Percentiles rank a stretch among this genome's conserved stretches.
Conservation (phyloP, 345 rosid genomes). For the Salix suchowensis region DNA sequence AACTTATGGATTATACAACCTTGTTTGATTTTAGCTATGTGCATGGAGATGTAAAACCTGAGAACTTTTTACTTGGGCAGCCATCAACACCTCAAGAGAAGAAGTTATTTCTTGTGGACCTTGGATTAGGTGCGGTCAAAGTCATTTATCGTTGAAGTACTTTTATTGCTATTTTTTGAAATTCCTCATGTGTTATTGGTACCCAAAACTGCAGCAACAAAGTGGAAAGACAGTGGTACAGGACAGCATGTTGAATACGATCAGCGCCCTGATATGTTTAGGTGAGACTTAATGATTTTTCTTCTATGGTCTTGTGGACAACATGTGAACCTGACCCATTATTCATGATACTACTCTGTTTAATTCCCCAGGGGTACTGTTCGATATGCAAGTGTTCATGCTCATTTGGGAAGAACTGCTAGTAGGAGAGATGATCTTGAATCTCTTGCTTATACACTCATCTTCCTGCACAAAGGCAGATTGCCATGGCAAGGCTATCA, state of each 20-base stretch:
- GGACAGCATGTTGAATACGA: constrained; percentile 33
- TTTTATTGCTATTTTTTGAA: neutral
- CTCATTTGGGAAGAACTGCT: constrained; percentile 36
- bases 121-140: constrained; percentile 36
- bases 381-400: constrained; percentile 36
- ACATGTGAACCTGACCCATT: neutral
- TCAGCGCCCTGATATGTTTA: constrained; percentile 35
- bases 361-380: constrained; percentile 26
- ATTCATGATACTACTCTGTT: neutral
- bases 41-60: constrained; percentile 39
- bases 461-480: constrained; percentile 33
- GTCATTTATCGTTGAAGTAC: neutral
- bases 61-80: constrained; percentile 35
- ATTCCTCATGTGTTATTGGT: constrained; percentile 12
- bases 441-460: constrained; percentile 32
- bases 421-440: constrained; percentile 36
- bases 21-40: constrained; percentile 22
- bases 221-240: constrained; percentile 26
- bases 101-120: constrained; percentile 31
- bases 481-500: constrained; percentile 40
- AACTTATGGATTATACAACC: neutral
- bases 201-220: constrained; percentile 26
- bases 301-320: neutral
- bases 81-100: constrained; percentile 30
- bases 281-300: constrained; percentile 11